Evolutionary conservation across 2,329 filamentous ascomycete species (phyloP).

Genomic region (Fusarium graminum): DNA sequence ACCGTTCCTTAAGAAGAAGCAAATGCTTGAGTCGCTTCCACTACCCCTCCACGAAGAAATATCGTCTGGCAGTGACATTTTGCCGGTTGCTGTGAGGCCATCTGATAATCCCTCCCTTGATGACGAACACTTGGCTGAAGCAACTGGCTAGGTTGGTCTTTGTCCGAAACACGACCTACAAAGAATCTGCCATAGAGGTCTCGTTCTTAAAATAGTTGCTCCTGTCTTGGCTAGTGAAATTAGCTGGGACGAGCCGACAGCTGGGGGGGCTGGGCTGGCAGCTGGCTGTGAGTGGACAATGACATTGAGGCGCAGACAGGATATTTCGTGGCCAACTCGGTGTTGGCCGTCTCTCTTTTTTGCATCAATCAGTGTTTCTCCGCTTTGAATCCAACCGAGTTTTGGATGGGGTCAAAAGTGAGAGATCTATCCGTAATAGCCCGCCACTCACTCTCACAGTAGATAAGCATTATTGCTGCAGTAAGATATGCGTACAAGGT

Average conservation of each 20-base stretch:
- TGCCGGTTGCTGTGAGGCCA: slow-evolving; percentile 22
- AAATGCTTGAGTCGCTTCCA: slow-evolving; percentile 20
- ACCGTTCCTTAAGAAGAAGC: slow-evolving; percentile 4
- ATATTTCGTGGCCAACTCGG: slow-evolving; percentile 17
- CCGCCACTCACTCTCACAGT: slow-evolving; percentile 20
- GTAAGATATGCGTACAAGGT: not conserved
- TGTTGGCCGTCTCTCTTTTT: slow-evolving; percentile 20
- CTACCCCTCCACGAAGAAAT: not conserved
- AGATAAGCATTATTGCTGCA: not conserved
- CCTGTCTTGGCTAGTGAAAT: slow-evolving; percentile 37
- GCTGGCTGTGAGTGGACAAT: slow-evolving; percentile 18
- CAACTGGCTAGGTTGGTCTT: slow-evolving; percentile 29
- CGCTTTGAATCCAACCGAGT: slow-evolving; percentile 12
- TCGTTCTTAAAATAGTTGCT: slow-evolving; percentile 45
- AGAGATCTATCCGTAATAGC: slow-evolving; percentile 10
- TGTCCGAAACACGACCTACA: slow-evolving; percentile 41
- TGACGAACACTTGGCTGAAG: slow-evolving; percentile 26
- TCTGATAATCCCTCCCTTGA: slow-evolving; percentile 33
- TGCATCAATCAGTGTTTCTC: slow-evolving; percentile 13
- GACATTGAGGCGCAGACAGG: slow-evolving; percentile 40
- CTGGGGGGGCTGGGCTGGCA: slow-evolving; percentile 18
- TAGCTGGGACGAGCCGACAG: slow-evolving; percentile 41
- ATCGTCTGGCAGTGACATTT: slow-evolving; percentile 23
- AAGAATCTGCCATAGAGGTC: slow-evolving; percentile 35
- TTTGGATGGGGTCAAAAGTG: not conserved